A percentile compares a stretch with the other conserved stretches of the same genome.
phyloP scores from a whole-genome alignment of 305 asterid species.

The Fraxinus paxiana region DNA sequence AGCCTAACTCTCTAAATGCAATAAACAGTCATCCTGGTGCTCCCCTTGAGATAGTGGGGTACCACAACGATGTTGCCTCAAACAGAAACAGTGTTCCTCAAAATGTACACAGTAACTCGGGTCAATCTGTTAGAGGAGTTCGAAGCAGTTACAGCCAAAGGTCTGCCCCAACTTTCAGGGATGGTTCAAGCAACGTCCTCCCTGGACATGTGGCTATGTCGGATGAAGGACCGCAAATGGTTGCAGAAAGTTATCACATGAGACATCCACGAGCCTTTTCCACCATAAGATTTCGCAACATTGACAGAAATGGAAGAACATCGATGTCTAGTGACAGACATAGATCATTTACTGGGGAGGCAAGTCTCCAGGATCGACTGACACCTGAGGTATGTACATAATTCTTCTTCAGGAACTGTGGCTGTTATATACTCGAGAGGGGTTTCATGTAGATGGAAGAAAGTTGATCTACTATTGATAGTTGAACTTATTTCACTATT shows the following conservation, averaged over 20 bases:
- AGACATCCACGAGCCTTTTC: constrained; percentile 47
- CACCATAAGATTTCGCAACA: constrained; percentile 38
- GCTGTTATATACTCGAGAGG: constrained; percentile 1
- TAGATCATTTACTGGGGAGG: constrained; percentile 43
- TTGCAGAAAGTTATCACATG: constrained; percentile 42
- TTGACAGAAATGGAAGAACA: constrained; percentile 46
- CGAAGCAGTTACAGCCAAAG: constrained; percentile 52
- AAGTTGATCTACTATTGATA: background rate
- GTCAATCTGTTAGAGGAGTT: constrained; percentile 51
- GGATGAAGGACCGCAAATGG: constrained; percentile 49
- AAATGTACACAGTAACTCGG: constrained; percentile 31
- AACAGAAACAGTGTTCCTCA: constrained; percentile 44
- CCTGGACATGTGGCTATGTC: constrained; percentile 42
- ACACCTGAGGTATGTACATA: constrained; percentile 42
- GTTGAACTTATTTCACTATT: background rate
- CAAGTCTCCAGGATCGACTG: constrained; percentile 40
- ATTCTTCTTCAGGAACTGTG: constrained; percentile 8
- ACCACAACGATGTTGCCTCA: constrained; percentile 37
- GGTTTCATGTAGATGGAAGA: background rate
- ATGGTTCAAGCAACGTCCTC: constrained; percentile 50
- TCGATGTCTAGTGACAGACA: constrained; percentile 38
- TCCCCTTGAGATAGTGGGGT: constrained; percentile 44
- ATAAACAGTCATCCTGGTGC: constrained; percentile 40
- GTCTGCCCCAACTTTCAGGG: constrained; percentile 45
- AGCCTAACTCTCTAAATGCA: constrained; percentile 37